Evolutionary conservation across 331 rosid species (phyloP).

Genomic region (Phaseolus coccineus): DNA sequence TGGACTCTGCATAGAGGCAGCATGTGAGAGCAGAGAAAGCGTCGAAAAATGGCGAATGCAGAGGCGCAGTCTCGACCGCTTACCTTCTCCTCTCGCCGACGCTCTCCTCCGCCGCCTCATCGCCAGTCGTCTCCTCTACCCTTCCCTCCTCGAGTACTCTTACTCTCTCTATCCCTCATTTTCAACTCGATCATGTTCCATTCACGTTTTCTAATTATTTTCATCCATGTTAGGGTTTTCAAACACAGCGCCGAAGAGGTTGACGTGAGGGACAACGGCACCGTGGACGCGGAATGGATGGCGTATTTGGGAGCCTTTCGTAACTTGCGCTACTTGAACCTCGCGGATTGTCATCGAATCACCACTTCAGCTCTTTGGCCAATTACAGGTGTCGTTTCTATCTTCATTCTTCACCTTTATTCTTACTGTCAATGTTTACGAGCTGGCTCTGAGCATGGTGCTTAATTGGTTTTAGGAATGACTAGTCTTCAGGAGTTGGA

Average conservation of each 20-base stretch:
- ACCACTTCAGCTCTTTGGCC: conserved; percentile 83
- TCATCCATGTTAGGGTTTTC: conserved; percentile 62
- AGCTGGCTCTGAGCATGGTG: background rate
- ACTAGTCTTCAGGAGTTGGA: conserved; percentile 70
- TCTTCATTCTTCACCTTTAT: background rate
- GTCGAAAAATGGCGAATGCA: conserved; percentile 80
- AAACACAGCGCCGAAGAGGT: conserved; percentile 73
- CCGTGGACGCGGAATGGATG: conserved; percentile 90
- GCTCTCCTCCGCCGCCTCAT: conserved; percentile 79
- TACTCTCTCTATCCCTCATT: background rate
- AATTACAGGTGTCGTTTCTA: conserved; percentile 53
- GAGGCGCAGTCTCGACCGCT: conserved; percentile 70
- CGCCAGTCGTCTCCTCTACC: conserved; percentile 70
- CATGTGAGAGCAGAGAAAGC: conserved; percentile 61
- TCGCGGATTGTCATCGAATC: conserved; percentile 72
- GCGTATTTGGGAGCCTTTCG: conserved; percentile 90
- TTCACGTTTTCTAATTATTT: background rate
- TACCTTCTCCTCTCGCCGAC: conserved; percentile 83
- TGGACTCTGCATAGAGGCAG: conserved; percentile 68
- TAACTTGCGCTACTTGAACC: conserved; percentile 60
- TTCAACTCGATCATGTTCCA: background rate
- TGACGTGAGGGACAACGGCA: conserved; percentile 61
- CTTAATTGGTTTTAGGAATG: conserved; percentile 63
- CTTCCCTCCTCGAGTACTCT: conserved; percentile 84
- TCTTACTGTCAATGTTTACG: background rate